These are phyloP conservation scores for Paulownia fortunei DNA, from an alignment of 257 asterid species.

Conservation along the genomic window DNA sequence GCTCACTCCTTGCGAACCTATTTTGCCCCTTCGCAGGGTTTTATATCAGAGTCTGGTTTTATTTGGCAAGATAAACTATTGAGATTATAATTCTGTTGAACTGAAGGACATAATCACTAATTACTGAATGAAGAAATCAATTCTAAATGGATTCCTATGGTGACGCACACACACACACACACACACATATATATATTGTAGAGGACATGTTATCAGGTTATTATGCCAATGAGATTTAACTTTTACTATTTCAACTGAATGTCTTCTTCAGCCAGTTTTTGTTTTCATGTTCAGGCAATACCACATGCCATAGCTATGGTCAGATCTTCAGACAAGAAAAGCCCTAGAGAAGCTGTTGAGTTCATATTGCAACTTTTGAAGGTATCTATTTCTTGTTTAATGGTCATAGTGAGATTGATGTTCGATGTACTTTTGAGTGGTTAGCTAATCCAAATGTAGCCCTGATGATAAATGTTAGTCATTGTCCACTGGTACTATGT, in stretches of 20 bases:
- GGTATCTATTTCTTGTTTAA: constrained; percentile 54
- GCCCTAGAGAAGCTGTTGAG: constrained; percentile 99
- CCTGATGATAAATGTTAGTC: constrained; percentile 6
- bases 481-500: constrained; percentile 16
- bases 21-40: constrained; percentile 20
- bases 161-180: no score
- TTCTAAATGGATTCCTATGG: neutral
- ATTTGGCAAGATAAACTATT: constrained; percentile 16
- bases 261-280: constrained; percentile 17
- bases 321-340: constrained; percentile 82
- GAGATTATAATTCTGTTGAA: constrained; percentile 19
- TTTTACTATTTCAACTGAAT: constrained; percentile 14
- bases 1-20: constrained; percentile 15
- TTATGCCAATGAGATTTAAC: neutral
- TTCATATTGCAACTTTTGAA: constrained; percentile 92
- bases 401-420: constrained; percentile 6
- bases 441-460: constrained; percentile 10
- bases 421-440: constrained; percentile 5
- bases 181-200: neutral
- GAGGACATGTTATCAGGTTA: constrained; percentile 10
- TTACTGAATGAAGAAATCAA: neutral
- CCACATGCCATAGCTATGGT: constrained; percentile 95
- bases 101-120: neutral
- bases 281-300: constrained; percentile 69
- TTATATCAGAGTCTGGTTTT: constrained; percentile 7